These are phyloP conservation scores for Primulina huaijiensis DNA, from an alignment of 257 asterid species.

Conservation along the genomic window DNA sequence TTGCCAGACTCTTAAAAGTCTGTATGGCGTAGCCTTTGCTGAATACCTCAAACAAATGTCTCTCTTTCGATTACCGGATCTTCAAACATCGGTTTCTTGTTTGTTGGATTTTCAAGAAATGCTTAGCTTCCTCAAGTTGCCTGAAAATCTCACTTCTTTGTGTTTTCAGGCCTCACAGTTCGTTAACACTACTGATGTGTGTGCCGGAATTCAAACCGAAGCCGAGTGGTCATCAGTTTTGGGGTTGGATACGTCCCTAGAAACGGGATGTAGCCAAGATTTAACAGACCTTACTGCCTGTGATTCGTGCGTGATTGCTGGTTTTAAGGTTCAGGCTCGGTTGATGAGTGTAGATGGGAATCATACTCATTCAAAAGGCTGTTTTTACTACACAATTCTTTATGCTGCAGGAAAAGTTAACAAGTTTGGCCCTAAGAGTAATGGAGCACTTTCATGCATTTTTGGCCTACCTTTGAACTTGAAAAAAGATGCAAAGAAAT, in stretches of 20 bases:
- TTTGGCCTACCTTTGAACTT: slow-evolving; percentile 45
- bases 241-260: slow-evolving; percentile 39
- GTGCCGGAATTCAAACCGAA: slow-evolving; percentile 45
- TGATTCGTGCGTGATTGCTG: slow-evolving; percentile 52
- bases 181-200: slow-evolving; percentile 43
- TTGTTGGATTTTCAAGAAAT: slow-evolving; percentile 44
- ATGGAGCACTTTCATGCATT: slow-evolving; percentile 50
- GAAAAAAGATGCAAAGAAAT: neutral
- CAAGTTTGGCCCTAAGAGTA: slow-evolving; percentile 48
- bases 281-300: slow-evolving; percentile 41
- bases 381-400: slow-evolving; percentile 47
- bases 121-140: slow-evolving; percentile 39
- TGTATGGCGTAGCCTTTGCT: slow-evolving; percentile 53
- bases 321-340: slow-evolving; percentile 43
- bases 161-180: slow-evolving; percentile 45
- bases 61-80: slow-evolving; percentile 43
- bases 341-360: slow-evolving; percentile 41
- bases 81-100: slow-evolving; percentile 47
- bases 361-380: slow-evolving; percentile 40
- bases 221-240: slow-evolving; percentile 39
- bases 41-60: slow-evolving; percentile 41
- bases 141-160: slow-evolving; percentile 29
- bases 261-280: slow-evolving; percentile 36
- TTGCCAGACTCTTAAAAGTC: slow-evolving; percentile 63
- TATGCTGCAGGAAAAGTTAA: slow-evolving; percentile 62